Conservation (phyloP, 805 yeast species). For the Debaryomyces maramus region DNA sequence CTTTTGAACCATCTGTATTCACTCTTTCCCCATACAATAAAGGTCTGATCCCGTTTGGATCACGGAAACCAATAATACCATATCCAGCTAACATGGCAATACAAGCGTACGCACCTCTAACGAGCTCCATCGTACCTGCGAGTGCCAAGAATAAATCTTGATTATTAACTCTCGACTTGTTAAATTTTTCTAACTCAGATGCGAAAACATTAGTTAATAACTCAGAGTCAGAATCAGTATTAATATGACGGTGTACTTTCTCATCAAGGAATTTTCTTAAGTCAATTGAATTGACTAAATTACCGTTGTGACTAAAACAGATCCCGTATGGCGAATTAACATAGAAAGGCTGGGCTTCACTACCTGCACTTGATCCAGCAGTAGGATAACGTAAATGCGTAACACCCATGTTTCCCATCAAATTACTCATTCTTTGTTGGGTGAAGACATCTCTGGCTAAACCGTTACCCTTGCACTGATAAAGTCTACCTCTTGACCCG, state of each 20-base stretch:
- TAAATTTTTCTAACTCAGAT: constrained; percentile 83
- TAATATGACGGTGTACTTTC: constrained; percentile 93
- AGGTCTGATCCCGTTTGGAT: constrained; percentile 96
- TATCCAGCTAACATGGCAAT: constrained; percentile 94
- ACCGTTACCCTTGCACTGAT: constrained; percentile 98
- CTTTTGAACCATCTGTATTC: constrained; percentile 65
- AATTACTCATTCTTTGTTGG: constrained; percentile 68
- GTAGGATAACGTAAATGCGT: constrained; percentile 96
- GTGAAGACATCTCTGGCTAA: constrained; percentile 98
- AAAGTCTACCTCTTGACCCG: constrained; percentile 88
- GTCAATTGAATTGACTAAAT: constrained; percentile 82
- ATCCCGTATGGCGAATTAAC: constrained; percentile 97
- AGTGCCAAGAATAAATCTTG: constrained; percentile 86
- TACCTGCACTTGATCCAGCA: constrained; percentile 92
- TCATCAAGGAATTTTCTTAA: constrained; percentile 82
- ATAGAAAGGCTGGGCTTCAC: constrained; percentile 98
- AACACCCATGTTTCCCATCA: constrained; percentile 93
- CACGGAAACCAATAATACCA: constrained; percentile 93
- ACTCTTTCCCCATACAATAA: constrained; percentile 80
- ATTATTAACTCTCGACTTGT: constrained; percentile 90
- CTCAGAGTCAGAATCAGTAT: constrained; percentile 96
- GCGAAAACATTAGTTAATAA: constrained; percentile 88
- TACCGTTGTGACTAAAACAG: constrained; percentile 89
- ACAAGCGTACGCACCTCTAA: constrained; percentile 98
- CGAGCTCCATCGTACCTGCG: constrained; percentile 72